Percentiles rank a stretch among this genome's conserved stretches.
Evolutionary conservation across 1,284 basidiomycete genomes (phyloP).

Genomic region (Austropuccinia psidii): DNA sequence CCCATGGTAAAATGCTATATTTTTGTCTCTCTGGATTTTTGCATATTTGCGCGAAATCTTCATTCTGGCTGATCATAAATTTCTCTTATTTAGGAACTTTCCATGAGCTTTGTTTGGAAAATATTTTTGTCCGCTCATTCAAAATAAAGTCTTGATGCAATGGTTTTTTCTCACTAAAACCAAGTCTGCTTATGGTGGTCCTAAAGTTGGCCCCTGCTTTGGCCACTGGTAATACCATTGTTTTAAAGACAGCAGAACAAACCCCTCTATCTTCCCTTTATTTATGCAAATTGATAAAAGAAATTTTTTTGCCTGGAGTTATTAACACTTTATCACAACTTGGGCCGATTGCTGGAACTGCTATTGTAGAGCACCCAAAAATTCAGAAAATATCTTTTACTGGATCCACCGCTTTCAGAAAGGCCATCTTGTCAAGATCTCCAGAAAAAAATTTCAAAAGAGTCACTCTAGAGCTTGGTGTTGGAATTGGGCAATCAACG

Average conservation of each 20-base stretch:
- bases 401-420: conserved; percentile 65
- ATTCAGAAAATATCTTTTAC: conserved; percentile 57
- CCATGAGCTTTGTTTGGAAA: conserved; percentile 16
- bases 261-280: conserved; percentile 67
- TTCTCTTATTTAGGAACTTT: conserved; percentile 10
- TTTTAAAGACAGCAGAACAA: conserved; percentile 83
- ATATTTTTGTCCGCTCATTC: not conserved
- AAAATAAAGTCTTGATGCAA: not conserved
- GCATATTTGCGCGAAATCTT: too few species aligned
- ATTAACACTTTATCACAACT: conserved; percentile 67
- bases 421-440: conserved; percentile 73
- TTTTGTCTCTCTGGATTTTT: not conserved
- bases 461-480: conserved; percentile 84
- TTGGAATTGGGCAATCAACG: too few species aligned
- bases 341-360: conserved; percentile 73
- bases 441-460: conserved; percentile 80
- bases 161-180: conserved; percentile 35
- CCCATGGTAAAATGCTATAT: conserved; percentile 45
- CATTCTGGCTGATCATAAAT: too few species aligned
- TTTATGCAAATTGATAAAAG: conserved; percentile 49
- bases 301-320: conserved; percentile 88
- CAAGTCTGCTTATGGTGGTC: conserved; percentile 59
- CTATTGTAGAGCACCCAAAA: conserved; percentile 61
- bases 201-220: conserved; percentile 81
- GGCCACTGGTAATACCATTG: conserved; percentile 70